Base-by-base conservation (phyloP, 2,329 filamentous ascomycete species). In the Cyclaneusma minus region DNA sequence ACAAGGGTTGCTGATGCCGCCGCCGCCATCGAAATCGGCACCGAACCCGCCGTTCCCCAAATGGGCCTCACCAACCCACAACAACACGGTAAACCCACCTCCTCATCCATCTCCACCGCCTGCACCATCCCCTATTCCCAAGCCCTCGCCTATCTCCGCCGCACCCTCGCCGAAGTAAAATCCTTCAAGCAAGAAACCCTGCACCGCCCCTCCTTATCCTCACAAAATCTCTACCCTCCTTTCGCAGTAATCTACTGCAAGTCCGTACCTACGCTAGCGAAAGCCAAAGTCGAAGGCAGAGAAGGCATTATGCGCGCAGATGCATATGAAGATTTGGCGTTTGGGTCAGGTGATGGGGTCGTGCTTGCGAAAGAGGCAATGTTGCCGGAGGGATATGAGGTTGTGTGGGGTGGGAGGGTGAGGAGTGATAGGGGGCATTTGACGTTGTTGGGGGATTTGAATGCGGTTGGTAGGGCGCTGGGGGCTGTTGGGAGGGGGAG, bases 301-400 rank as follows among this genome's bases (percentile, higher is more conserved):
- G 83, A 87, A 28, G 72, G 65, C 0, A 93, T 94, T 37, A 66
- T 71, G 25, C 69, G 71, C 33, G 58, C 69, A 0, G 82, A 91
- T 48, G 75, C 71, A 1, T 94, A 92, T 47, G 83, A 92, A 37
- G 76, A 91, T 39, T 60, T 95, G 3, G 68, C 82, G 0, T 94
- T 94, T 52, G 77, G 79, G 1, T 76, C 75, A 13, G 84, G 85
- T 3, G 85, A 95, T 45, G 87, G 85, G 0, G 85, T 95, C 0
- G 83, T 87, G 29, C 62, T 94, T 5, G 81, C 85, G 0, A 70
- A 70, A 26, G 81, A 87, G 34, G 79, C 84, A 0, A 87, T 91
- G 80, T 51, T 91, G 22, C 85, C 85, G 0, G 55, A 67, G 3
- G 84, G 84, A 0, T 94, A 93, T 46, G 62, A 66, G 25, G 59